These are phyloP conservation scores for Citrus inodora DNA, from an alignment of 345 rosid genomes.

Conservation along the genomic window DNA sequence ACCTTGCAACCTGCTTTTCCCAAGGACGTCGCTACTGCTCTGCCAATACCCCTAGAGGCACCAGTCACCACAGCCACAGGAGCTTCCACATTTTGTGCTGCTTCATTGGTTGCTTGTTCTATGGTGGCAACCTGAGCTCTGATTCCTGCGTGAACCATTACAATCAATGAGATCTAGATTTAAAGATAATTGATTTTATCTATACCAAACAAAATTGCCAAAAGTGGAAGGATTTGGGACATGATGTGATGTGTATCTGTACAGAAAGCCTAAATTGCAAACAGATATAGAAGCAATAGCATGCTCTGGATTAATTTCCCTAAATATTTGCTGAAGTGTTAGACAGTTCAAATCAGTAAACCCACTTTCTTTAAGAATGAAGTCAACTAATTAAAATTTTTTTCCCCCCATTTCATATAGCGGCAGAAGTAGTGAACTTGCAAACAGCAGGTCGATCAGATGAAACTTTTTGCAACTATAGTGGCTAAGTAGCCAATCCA, in stretches of 20 bases:
- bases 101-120: conserved; percentile 44
- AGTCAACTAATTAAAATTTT: too few species aligned
- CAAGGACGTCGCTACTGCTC: conserved; percentile 81
- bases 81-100: conserved; percentile 54
- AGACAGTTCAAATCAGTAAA: too few species aligned
- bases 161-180: neutral
- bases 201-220: neutral
- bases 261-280: neutral
- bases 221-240: neutral
- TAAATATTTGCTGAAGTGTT: neutral
- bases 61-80: conserved; percentile 90
- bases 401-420: too few species aligned
- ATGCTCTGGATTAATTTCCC: neutral
- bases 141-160: conserved; percentile 31
- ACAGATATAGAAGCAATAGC: neutral
- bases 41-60: conserved; percentile 99
- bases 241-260: neutral
- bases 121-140: conserved; percentile 70
- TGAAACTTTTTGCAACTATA: too few species aligned
- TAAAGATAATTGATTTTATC: neutral
- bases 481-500: too few species aligned
- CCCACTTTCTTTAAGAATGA: too few species aligned
- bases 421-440: too few species aligned
- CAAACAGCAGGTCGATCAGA: too few species aligned
- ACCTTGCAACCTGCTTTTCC: conserved; percentile 88